These are phyloP conservation scores for Pythium angustatum DNA, from an alignment of 352 stramenopile species.

Conservation along the genomic window DNA sequence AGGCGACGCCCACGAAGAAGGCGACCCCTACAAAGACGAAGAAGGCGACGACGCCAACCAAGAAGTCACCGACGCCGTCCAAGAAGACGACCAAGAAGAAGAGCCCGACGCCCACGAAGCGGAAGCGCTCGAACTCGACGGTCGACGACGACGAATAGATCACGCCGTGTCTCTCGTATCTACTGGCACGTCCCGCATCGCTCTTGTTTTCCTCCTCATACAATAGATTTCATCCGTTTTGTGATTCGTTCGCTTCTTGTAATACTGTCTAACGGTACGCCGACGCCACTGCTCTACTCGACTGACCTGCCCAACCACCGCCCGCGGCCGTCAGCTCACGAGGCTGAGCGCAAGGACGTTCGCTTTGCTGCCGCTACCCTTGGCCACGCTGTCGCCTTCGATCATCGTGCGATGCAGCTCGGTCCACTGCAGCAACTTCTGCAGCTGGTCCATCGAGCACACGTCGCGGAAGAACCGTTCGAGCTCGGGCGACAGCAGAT, in stretches of 20 bases:
- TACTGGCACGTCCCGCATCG: too few species aligned
- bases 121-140: constrained; percentile 25
- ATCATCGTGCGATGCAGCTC: constrained; percentile 64
- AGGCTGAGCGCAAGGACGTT: constrained; percentile 2
- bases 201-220: constrained; percentile 1
- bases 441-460: constrained; percentile 74
- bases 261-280: too few species aligned
- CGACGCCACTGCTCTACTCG: too few species aligned
- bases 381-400: constrained; percentile 32
- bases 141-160: constrained; percentile 25
- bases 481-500: constrained; percentile 65
- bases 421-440: constrained; percentile 76
- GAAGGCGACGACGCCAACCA: constrained; percentile 14
- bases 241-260: constrained; percentile 3
- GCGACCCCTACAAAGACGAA: constrained; percentile 2
- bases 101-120: constrained; percentile 26
- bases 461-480: constrained; percentile 67
- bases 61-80: too few species aligned
- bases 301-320: background rate
- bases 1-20: constrained; percentile 15
- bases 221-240: constrained; percentile 20
- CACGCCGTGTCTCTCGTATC: too few species aligned
- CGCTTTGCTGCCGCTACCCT: background rate
- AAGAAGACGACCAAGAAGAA: constrained; percentile 27
- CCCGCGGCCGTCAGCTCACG: too few species aligned